Evolutionary conservation across 257 asterid genomes (phyloP), one percentile per base, ranked within the genome.

Genomic region (Nicotiana benthamiana): DNA sequence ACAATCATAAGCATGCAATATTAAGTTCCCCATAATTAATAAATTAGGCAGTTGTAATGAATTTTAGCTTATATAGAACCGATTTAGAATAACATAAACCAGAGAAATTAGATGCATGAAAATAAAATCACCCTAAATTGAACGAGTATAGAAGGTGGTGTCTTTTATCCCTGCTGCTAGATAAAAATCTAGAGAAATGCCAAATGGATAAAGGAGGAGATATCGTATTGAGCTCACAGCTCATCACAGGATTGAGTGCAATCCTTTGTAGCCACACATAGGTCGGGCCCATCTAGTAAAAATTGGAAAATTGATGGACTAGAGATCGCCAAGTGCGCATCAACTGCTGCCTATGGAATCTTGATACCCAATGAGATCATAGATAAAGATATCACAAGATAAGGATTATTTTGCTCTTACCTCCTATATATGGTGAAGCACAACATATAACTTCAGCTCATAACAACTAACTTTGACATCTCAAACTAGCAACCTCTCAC

Each of bases 351-450:
- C 18, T 36, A 9, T 54, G 66, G 52, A 15, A 77, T 32, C 40
- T 77, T 61, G 22, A 56, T 43, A 77, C 4, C 81, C 72, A 77
- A 77, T 77, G 57, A 77, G 34, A 77, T 59, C 54, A 30, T 5
- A 57, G 26, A 77, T 77, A 54, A n/a, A 18, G 72, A 77, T 77
- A 59, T 77, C 34, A 70, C 80, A 53, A 12, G 80, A 57, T 77
- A 77, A 52, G 48, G 53, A 30, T 22, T 22, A n/a, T 30, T 22
- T 15, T 10, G 18, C 27, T 43, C 59, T 76, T 36, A n/a, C 17
- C 1, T 28, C 28, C 67, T 54, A 56, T 22, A 10, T 36, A 56
- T 30, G 18, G 11, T 53, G 10, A 56, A 52, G 3, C 17, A 53
- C 51, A 10, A 12, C 53, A 8, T 40, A 0, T 28, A 30, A 20